These are phyloP conservation scores for Sherardia arvensis DNA, from an alignment of 257 asterid genomes.

Conservation along the genomic window DNA sequence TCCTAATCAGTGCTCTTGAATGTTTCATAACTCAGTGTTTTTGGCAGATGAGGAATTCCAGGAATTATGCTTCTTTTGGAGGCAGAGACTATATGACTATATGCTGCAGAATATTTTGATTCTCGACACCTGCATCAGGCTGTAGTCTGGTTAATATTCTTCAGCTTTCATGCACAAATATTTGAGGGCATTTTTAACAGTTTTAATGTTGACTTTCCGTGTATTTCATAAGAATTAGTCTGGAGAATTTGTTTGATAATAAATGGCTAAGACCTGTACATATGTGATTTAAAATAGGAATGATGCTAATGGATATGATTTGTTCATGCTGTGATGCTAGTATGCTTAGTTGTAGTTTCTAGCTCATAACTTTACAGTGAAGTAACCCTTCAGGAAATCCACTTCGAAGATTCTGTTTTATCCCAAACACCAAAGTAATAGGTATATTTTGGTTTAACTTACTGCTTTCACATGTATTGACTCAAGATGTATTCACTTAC, in stretches of 20 bases:
- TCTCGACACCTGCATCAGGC: not conserved
- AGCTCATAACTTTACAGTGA: not conserved
- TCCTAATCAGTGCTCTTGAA: not conserved
- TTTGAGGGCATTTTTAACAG: not conserved
- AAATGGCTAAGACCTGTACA: not conserved
- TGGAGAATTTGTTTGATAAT: no score
- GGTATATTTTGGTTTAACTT: no score
- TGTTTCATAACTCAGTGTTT: not conserved
- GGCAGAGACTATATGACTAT: constrained; percentile 43
- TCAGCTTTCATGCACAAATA: not conserved
- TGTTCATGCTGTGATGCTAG: not conserved
- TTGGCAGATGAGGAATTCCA: constrained; percentile 5
- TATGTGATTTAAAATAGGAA: not conserved
- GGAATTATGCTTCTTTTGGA: constrained; percentile 22
- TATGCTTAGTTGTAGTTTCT: not conserved
- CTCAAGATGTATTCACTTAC: no score
- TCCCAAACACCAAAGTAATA: constrained; percentile 20
- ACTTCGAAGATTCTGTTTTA: not conserved
- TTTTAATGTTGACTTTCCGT: not conserved
- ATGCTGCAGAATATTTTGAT: not conserved
- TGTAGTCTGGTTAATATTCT: not conserved
- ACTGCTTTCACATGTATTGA: no score
- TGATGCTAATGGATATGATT: not conserved
- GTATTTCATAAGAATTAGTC: not conserved
- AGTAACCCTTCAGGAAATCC: not conserved